A percentile compares a stretch with the other conserved stretches of the same genome.
phyloP scores from a whole-genome alignment of 306 rosid species.

The Vigna reflexopilosa region DNA sequence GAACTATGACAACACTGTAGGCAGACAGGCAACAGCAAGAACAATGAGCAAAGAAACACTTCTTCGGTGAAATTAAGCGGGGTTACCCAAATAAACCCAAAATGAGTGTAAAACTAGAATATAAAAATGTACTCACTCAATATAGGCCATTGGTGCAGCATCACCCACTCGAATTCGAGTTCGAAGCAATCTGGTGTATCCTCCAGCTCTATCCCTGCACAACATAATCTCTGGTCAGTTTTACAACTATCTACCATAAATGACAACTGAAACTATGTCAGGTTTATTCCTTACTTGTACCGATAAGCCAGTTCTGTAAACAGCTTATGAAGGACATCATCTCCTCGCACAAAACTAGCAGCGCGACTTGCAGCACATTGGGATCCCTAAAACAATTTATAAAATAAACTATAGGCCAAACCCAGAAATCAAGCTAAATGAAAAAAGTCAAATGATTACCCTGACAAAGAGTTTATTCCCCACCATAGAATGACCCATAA shows the following conservation, averaged over 20 bases:
- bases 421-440: conserved; percentile 27
- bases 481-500: neutral
- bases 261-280: conserved; percentile 11
- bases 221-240: conserved; percentile 39
- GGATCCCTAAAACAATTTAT: conserved; percentile 63
- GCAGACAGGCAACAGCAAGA: conserved; percentile 23
- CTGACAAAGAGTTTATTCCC: neutral
- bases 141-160: conserved; percentile 98
- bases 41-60: conserved; percentile 1
- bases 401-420: neutral
- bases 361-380: conserved; percentile 85
- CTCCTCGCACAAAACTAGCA: conserved; percentile 87
- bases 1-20: neutral
- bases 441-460: neutral
- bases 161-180: conserved; percentile 95
- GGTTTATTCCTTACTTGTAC: conserved; percentile 64
- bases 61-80: neutral
- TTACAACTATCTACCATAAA: conserved; percentile 18
- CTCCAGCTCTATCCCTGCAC: conserved; percentile 89
- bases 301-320: conserved; percentile 93
- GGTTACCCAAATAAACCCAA: neutral
- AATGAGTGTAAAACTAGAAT: conserved; percentile 29
- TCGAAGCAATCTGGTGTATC: conserved; percentile 91
- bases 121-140: conserved; percentile 82
- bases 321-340: conserved; percentile 89